Evolutionary conservation across 2,329 filamentous ascomycete genomes (phyloP).

Genomic region (Talaromyces sp.): DNA sequence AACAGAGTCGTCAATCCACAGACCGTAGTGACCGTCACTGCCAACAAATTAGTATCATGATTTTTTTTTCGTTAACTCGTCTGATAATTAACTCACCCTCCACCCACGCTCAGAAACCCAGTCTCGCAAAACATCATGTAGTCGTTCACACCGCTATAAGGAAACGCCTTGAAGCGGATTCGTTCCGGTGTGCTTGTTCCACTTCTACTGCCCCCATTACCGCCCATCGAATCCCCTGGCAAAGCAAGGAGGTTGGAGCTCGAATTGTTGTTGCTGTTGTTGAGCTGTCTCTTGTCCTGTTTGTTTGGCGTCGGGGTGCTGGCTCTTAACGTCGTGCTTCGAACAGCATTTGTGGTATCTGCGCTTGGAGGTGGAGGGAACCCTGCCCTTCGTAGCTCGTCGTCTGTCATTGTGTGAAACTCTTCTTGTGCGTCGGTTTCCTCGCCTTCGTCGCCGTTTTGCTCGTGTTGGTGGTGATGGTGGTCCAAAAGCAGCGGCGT

Average conservation of each 20-base stretch:
- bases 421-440: neutral
- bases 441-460: neutral
- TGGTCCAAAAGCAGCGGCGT: constrained; percentile 27
- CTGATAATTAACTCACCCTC: constrained; percentile 49
- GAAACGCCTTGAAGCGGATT: constrained; percentile 94
- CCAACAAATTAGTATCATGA: constrained; percentile 19
- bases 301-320: constrained; percentile 19
- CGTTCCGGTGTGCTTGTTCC: constrained; percentile 60
- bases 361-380: constrained; percentile 66
- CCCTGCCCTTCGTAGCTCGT: constrained; percentile 46
- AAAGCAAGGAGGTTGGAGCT: constrained; percentile 1
- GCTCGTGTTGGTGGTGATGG: constrained; percentile 24
- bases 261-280: neutral
- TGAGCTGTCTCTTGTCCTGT: neutral
- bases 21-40: constrained; percentile 77
- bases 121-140: constrained; percentile 93
- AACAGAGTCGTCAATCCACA: constrained; percentile 86
- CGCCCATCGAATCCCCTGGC: neutral
- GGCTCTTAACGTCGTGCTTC: constrained; percentile 54
- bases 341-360: constrained; percentile 56
- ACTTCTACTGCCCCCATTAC: constrained; percentile 26
- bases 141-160: constrained; percentile 92
- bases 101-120: constrained; percentile 79
- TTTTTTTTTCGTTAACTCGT: neutral
- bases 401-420: constrained; percentile 22